Base-by-base conservation (phyloP, 495 filamentous ascomycete genomes). In the Aspergillus sparsus region DNA sequence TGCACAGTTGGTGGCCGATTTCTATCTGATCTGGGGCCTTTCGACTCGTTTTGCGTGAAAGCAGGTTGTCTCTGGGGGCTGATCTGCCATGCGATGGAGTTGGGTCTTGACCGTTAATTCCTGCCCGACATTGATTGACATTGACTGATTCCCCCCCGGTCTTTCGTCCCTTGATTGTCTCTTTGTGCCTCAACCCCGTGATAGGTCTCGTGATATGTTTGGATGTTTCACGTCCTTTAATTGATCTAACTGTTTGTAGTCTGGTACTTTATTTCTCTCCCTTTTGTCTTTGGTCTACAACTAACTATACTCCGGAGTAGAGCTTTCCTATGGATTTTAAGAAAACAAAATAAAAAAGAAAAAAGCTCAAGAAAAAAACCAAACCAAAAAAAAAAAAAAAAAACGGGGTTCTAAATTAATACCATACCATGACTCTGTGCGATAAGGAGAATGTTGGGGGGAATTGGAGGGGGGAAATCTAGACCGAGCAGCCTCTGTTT, bases 371-470 rank as follows among this genome's bases (percentile, higher is more conserved):
- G n/a, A n/a, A n/a, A n/a, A n/a, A 27, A 27, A 27, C 21, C 3
- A 3, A 27, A 27, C n/a, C n/a, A 27, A 27, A 27, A 27, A 27
- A 27, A 27, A 27, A 27, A 27, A 27, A 27, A 27, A 27, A 27
- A 27, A 27, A 27, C 13, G 13, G 8, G 37, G 37, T 41, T 10
- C 13, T 41, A 8, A 4, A 47, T 5, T 47, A 21, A 47, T 47
- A 16, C n/a, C 12, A 47, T 47, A 47, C 12, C 27, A 7, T 47
- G 44, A 16, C 44, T 18, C 37, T 7, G 4, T 16, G 27, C 6
- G 44, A 47, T 47, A 47, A 15, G 15, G 44, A 47, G 44, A 47
- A 47, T 47, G 44, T 18, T 47, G 44, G 37, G 37, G 21, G 21
- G 21, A 27, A 27, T 27, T 27, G 21, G 21, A 27, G 21, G 21